Percentiles rank a stretch among this genome's conserved stretches.
Conservation (phyloP, 495 filamentous ascomycete species). For the Rusavskia elegans region DNA sequence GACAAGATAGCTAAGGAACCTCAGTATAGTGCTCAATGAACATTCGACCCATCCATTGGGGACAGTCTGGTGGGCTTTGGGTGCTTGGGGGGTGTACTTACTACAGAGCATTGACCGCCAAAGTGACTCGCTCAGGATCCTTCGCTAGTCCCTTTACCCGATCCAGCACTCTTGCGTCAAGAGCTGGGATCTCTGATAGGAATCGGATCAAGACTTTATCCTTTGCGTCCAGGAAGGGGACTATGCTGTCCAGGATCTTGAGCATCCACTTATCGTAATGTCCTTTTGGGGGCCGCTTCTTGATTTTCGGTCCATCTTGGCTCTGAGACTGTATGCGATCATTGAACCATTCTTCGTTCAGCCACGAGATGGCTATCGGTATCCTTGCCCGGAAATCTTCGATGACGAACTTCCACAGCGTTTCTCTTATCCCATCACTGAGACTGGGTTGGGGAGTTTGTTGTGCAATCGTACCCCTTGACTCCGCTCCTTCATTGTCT, state of each 20-base stretch:
- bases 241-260: constrained; percentile 68
- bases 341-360: constrained; percentile 97
- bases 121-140: constrained; percentile 65
- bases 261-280: constrained; percentile 72
- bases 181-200: constrained; percentile 75
- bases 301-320: constrained; percentile 23
- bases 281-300: constrained; percentile 16
- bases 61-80: too few relatives aligned
- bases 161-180: constrained; percentile 51
- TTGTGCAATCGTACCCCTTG: constrained; percentile 8
- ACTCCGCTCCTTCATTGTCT: constrained; percentile 14
- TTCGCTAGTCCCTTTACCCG: constrained; percentile 66
- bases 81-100: constrained; percentile 18
- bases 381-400: constrained; percentile 83
- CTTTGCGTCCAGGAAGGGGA: constrained; percentile 69
- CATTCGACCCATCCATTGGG: background rate
- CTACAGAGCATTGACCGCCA: constrained; percentile 46
- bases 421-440: constrained; percentile 57
- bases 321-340: constrained; percentile 48
- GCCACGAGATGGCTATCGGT: constrained; percentile 75
- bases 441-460: constrained; percentile 24
- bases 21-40: constrained; percentile 21
- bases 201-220: constrained; percentile 84
- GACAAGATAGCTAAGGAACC: constrained; percentile 49
- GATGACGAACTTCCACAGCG: constrained; percentile 65